Evolutionary conservation across 371 early-diverging fungal species (phyloP), one percentile per base, ranked within the genome.

Genomic region (Apophysomyces elegans): DNA sequence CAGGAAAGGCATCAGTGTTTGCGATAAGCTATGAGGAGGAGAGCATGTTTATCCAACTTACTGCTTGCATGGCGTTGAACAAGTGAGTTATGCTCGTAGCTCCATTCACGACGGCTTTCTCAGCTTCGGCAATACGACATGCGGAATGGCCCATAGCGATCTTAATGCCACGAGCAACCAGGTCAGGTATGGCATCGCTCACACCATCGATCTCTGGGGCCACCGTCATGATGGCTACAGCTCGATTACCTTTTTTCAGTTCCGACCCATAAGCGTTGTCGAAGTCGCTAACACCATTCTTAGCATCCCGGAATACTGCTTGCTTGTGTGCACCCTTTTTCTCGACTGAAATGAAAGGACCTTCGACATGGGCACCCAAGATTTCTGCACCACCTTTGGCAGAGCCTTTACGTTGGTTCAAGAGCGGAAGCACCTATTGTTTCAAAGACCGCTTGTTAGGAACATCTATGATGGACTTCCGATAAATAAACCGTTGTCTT

Each of bases 311-410:
- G 47, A 95, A 80, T 3, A 87, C 87, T n/a, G 72, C 74, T 59
- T 85, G 76, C 44, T 94, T 87, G 64, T 95, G 95, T 0, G 94
- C 94, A 38, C 95, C 95, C 62, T 89, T 90, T 43, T 82, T 82
- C 36, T 73, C 68, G 1, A 61, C 62, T 6, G 81, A 81, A 56
- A 92, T 91, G 69, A 93, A 93, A 4, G 92, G 92, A 1, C 92
- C 93, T 70, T 93, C 93, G 37, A 91, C 75, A 72, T 93, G 93
- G 6, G 91, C 91, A 21, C 88, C 93, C 7, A 93, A 75, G 9
- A 92, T 81, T 37, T 88, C 88, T 6, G 93, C 91, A 16, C 93
- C 93, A 13, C 71, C 75, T 38, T 80, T 71, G 16, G 76, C 77
- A 12, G 80, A 83, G 50, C 92, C 93, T n/a, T 80, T 71, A 58